Evolutionary conservation across 108 stramenopile genomes (phyloP).

Genomic region (Heterococcus sp.): DNA sequence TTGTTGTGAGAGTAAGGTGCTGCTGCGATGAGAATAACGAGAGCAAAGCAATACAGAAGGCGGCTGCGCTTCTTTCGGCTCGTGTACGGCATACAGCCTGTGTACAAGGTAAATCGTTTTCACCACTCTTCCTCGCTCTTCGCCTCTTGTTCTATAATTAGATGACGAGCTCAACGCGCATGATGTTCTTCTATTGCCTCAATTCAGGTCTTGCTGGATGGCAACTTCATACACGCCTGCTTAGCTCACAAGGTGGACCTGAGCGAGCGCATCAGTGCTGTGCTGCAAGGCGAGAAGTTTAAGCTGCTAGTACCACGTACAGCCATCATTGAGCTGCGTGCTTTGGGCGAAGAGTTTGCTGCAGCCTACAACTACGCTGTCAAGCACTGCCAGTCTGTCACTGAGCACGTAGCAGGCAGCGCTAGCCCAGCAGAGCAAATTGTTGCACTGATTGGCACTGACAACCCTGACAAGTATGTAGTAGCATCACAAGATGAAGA

Average conservation of each 20-base stretch:
- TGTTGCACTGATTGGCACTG: constrained; percentile 7
- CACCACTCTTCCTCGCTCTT: too few species aligned
- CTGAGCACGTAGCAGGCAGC: background rate
- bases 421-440: constrained; percentile 23
- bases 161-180: background rate
- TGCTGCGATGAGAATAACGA: constrained; percentile 23
- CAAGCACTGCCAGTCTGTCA: background rate
- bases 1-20: background rate
- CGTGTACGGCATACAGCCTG: constrained; percentile 34
- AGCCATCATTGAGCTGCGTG: background rate
- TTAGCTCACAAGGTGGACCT: constrained; percentile 33
- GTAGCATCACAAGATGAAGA: constrained; percentile 41
- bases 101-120: constrained; percentile 45
- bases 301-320: background rate
- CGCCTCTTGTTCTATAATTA: background rate
- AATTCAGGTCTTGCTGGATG: constrained; percentile 35
- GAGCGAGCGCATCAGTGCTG: constrained; percentile 11
- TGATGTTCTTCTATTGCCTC: background rate
- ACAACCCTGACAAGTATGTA: constrained; percentile 25
- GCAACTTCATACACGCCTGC: constrained; percentile 43
- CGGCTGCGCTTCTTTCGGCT: constrained; percentile 37
- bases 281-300: constrained; percentile 14
- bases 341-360: background rate
- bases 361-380: background rate
- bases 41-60: constrained; percentile 37